Base-by-base conservation (phyloP, 257 asterid genomes). In the Fraxinus excelsior region DNA sequence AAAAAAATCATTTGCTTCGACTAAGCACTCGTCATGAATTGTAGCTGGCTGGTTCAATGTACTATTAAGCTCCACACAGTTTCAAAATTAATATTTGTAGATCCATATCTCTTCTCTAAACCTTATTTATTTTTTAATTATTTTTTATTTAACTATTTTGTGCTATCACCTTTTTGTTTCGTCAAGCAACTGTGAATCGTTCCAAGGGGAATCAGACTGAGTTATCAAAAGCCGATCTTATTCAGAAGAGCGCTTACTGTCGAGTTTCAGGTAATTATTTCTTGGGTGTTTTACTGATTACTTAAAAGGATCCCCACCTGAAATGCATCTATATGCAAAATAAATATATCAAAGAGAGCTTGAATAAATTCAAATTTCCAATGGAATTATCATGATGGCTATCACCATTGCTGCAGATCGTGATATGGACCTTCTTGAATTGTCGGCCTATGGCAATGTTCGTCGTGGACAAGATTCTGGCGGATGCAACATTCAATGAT, bases 121-220 rank as follows among this genome's bases (percentile, higher is more conserved):
- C 10, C 42, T 38, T 38, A 38, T 18, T 31, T 31, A 31, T 31
- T 31, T 28, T 2, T 38, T 38, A 38, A 62, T 4, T 38, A 9
- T 44, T 26, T 11, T 58, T 53, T 40, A 40, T 46, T 35, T 28
- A 21, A 10, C 68, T 62, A 8, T 75, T 28, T 75, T 10, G 28
- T 58, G 46, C 21, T 32, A 34, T 78, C 67, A 25, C 44, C 77
- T 53, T 68, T 80, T 71, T 49, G 67, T 51, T 80, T 79, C 71
- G 80, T 51, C 74, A 94, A 97, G 97, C 97, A 8, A 94, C 91
- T 25, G 97, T 91, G 74, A 94, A 92, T 81, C 91, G 99, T 62
- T 94, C 96, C 73, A 94, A 94, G 81, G 97, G 97, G 79, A 94
- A 94, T 82, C 93, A 89, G 29, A 94, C 96, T 11, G 99, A 92